These are phyloP conservation scores for Lomentospora prolificans DNA, from an alignment of 2,329 filamentous ascomycete species.

Conservation along the genomic window DNA sequence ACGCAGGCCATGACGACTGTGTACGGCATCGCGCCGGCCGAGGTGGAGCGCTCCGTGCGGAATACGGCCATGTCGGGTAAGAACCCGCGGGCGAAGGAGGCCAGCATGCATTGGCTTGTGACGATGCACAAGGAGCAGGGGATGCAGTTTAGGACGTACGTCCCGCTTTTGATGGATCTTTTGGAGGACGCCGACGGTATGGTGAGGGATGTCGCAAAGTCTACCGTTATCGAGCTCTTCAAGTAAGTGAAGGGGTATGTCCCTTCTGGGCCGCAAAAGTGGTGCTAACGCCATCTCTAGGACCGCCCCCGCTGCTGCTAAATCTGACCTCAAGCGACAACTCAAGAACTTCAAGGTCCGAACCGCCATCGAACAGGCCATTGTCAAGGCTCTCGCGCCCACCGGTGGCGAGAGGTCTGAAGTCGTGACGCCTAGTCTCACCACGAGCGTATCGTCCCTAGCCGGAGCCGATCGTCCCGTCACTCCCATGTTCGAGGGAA, in stretches of 20 bases:
- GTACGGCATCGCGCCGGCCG: constrained; percentile 56
- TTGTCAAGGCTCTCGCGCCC: constrained; percentile 63
- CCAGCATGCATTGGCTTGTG: constrained; percentile 69
- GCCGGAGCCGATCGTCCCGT: constrained; percentile 37
- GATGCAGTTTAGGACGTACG: constrained; percentile 73
- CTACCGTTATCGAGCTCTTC: constrained; percentile 78
- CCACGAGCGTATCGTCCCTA: constrained; percentile 41
- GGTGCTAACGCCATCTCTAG: too few relatives aligned
- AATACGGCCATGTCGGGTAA: constrained; percentile 70
- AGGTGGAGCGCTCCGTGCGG: constrained; percentile 73
- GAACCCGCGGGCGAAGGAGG: constrained; percentile 76
- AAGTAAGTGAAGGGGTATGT: too few relatives aligned
- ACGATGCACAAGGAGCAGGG: constrained; percentile 55
- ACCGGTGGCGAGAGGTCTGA: constrained; percentile 30
- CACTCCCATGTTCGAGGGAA: constrained; percentile 55
- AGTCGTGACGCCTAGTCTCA: constrained; percentile 36
- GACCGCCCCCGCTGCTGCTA: constrained; percentile 70
- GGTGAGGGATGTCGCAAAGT: constrained; percentile 77
- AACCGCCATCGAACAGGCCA: constrained; percentile 73
- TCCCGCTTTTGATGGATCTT: constrained; percentile 71
- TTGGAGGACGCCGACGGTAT: constrained; percentile 84
- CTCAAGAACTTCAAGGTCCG: constrained; percentile 76
- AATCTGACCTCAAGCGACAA: constrained; percentile 81
- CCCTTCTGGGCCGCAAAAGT: too few relatives aligned
- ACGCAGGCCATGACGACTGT: constrained; percentile 68